phyloP scores from a whole-genome alignment of 2,329 filamentous ascomycete genomes.

The Aspergillus fischeri region DNA sequence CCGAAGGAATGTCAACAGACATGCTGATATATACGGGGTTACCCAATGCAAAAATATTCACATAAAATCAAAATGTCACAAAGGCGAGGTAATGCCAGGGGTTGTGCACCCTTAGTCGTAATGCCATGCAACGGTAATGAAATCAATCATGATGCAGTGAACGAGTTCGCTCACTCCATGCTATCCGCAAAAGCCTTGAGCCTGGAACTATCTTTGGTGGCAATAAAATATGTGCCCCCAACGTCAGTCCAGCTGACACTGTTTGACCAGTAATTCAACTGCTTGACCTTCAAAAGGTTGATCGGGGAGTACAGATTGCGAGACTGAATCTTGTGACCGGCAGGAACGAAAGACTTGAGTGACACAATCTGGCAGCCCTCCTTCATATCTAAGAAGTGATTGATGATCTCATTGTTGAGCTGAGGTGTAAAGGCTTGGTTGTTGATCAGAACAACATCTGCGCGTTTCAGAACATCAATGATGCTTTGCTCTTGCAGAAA shows the following conservation, averaged over 20 bases:
- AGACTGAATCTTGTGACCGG: slow-evolving; percentile 68
- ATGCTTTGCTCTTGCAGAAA: slow-evolving; percentile 73
- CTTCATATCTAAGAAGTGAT: slow-evolving; percentile 92
- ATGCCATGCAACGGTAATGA: background rate
- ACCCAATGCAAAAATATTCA: background rate
- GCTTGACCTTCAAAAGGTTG: slow-evolving; percentile 74
- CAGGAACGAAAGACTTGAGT: slow-evolving; percentile 83
- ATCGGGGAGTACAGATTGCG: slow-evolving; percentile 76
- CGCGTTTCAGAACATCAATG: slow-evolving; percentile 68
- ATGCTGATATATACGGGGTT: slow-evolving; percentile 2
- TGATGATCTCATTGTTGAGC: slow-evolving; percentile 77
- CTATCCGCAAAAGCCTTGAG: slow-evolving; percentile 46
- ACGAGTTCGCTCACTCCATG: slow-evolving; percentile 21
- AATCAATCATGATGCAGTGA: background rate
- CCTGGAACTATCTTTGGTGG: slow-evolving; percentile 65
- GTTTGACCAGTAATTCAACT: slow-evolving; percentile 64
- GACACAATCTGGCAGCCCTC: slow-evolving; percentile 85
- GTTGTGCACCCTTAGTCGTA: background rate
- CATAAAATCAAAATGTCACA: background rate
- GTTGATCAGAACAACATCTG: slow-evolving; percentile 96
- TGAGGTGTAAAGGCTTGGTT: slow-evolving; percentile 92
- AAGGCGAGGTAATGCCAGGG: background rate
- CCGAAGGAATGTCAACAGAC: background rate
- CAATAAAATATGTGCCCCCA: slow-evolving; percentile 82
- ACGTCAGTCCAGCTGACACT: slow-evolving; percentile 88